These are phyloP conservation scores for Trichosporon sp. DNA, from an alignment of 1,284 basidiomycete species.

Conservation along the genomic window DNA sequence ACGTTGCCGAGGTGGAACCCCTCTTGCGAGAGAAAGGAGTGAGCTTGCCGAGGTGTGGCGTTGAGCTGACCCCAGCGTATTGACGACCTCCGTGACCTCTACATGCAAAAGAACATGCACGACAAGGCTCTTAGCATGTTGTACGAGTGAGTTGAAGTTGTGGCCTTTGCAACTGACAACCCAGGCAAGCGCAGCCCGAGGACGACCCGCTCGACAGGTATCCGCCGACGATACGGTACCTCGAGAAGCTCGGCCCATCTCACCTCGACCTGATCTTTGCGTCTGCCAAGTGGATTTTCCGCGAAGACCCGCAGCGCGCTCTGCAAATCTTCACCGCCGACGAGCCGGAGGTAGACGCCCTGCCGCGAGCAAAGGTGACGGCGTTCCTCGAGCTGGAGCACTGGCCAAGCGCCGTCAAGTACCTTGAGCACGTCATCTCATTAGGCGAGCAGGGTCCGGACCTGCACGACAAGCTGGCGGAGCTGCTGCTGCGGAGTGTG, in stretches of 20 bases:
- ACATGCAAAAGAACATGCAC: conserved; percentile 95
- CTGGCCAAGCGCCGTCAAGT: conserved; percentile 69
- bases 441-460: conserved; percentile 67
- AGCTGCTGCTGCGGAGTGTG: conserved; percentile 67
- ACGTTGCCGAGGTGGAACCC: conserved; percentile 91
- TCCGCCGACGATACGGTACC: conserved; percentile 80
- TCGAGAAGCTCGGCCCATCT: conserved; percentile 84
- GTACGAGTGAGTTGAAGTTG: conserved; percentile 64
- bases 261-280: conserved; percentile 77
- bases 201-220: conserved; percentile 77
- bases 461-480: conserved; percentile 86
- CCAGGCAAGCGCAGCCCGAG: conserved; percentile 76
- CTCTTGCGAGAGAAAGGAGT: conserved; percentile 79
- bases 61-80: conserved; percentile 68
- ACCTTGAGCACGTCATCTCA: conserved; percentile 86
- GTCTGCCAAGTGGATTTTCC: conserved; percentile 80
- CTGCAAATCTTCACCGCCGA: conserved; percentile 96
- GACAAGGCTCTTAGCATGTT: conserved; percentile 80
- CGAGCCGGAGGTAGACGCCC: conserved; percentile 69
- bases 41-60: conserved; percentile 33
- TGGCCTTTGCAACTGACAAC: background rate
- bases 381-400: conserved; percentile 75
- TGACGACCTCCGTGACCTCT: conserved; percentile 85
- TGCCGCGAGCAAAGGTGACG: conserved; percentile 75
- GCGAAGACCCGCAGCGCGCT: conserved; percentile 69